phyloP scores from a whole-genome alignment of 257 asterid genomes.

The Buddleja alternifolia region DNA sequence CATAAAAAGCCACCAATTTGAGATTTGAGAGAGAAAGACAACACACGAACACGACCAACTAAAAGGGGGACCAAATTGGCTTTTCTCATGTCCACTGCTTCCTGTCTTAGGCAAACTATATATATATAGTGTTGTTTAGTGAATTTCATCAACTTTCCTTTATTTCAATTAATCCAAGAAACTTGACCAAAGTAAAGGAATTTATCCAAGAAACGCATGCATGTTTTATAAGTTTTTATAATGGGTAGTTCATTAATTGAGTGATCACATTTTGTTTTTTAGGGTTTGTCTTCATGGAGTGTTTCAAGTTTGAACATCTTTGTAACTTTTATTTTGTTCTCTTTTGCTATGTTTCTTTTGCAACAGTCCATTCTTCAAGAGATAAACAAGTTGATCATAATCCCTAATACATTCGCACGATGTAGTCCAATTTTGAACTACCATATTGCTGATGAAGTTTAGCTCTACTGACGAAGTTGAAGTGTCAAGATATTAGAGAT shows the following conservation, averaged over 20 bases:
- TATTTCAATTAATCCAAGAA: constrained; percentile 43
- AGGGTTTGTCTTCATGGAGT: constrained; percentile 39
- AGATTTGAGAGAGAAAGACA: constrained; percentile 45
- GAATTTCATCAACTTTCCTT: constrained; percentile 34
- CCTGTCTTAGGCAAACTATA: constrained; percentile 35
- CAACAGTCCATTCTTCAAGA: constrained; percentile 15
- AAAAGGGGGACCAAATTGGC: constrained; percentile 55
- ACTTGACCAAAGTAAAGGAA: constrained; percentile 27
- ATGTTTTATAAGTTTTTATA: constrained; percentile 22
- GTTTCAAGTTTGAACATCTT: constrained; percentile 22
- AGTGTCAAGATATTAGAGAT: too few relatives aligned
- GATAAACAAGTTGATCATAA: too few relatives aligned
- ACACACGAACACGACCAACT: constrained; percentile 42
- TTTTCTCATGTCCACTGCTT: constrained; percentile 50
- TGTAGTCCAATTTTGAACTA: too few relatives aligned
- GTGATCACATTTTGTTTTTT: constrained; percentile 31
- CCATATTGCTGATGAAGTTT: too few relatives aligned
- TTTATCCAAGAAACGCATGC: constrained; percentile 60
- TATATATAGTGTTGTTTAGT: constrained; percentile 27
- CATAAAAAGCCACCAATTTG: constrained; percentile 55
- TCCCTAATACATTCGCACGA: too few relatives aligned
- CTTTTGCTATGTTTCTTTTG: constrained; percentile 22
- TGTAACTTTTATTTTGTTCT: neutral
- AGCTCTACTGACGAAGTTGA: too few relatives aligned
- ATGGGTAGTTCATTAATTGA: constrained; percentile 14